Percentiles rank a stretch among this genome's conserved stretches.
phyloP scores from a whole-genome alignment of 352 stramenopile species.

The Globisporangium cylindrosporum region DNA sequence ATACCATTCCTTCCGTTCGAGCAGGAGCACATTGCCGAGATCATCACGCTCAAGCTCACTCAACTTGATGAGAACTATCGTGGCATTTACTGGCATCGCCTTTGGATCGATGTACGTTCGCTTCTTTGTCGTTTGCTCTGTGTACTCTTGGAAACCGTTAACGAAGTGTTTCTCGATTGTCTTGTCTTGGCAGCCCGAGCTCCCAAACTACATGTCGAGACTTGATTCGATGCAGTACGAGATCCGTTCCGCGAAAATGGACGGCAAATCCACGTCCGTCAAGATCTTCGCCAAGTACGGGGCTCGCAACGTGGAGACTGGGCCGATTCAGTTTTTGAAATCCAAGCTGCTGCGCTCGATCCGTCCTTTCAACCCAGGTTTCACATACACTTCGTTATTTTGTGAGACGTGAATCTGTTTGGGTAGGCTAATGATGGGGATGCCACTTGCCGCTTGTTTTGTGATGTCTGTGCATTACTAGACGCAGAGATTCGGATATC shows the following conservation, averaged over 20 bases:
- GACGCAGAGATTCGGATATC: slow-evolving; percentile 70
- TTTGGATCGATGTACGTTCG: slow-evolving; percentile 70
- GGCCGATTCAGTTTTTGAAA: slow-evolving; percentile 78
- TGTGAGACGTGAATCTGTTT: background rate
- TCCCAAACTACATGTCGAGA: slow-evolving; percentile 67
- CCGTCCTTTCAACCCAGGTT: slow-evolving; percentile 69
- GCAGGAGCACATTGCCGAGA: slow-evolving; percentile 70
- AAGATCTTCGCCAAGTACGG: slow-evolving; percentile 87
- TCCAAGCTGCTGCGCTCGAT: slow-evolving; percentile 76
- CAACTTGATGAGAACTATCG: slow-evolving; percentile 76
- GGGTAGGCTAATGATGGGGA: background rate
- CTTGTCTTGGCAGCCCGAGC: slow-evolving; percentile 28
- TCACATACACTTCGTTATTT: background rate
- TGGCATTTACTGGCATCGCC: slow-evolving; percentile 66
- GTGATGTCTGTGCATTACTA: slow-evolving; percentile 1
- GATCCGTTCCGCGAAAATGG: slow-evolving; percentile 47
- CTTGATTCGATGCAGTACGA: slow-evolving; percentile 77
- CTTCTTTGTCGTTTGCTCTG: background rate
- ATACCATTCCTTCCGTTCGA: slow-evolving; percentile 89
- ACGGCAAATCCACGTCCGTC: slow-evolving; percentile 42
- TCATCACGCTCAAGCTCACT: slow-evolving; percentile 79
- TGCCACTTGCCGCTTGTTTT: background rate
- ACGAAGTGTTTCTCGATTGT: background rate
- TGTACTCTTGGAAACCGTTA: background rate
- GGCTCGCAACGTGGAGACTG: slow-evolving; percentile 74